Conservation (phyloP, 306 rosid genomes). For the Carpinus fangiana region DNA sequence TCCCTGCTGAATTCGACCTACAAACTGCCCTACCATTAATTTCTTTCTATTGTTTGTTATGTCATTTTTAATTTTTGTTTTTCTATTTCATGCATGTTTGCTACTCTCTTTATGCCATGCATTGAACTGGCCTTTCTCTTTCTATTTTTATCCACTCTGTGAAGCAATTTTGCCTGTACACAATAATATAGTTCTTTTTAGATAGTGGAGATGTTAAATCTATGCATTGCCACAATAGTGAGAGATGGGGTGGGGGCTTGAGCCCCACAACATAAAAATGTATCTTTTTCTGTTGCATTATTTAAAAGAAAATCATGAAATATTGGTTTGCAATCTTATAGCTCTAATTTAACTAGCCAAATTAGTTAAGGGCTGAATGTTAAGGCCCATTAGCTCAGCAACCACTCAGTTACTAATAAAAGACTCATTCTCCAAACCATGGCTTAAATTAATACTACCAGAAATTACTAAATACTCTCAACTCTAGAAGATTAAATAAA, state of each 20-base stretch:
- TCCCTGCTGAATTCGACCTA: not conserved
- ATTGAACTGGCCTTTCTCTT: not conserved
- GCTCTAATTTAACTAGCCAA: too few relatives aligned
- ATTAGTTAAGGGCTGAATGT: too few relatives aligned
- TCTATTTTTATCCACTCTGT: not conserved
- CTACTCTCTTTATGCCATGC: not conserved
- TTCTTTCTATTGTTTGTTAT: not conserved
- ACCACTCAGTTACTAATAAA: too few relatives aligned
- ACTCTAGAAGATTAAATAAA: not conserved
- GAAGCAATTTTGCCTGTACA: not conserved
- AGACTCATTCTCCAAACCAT: too few relatives aligned
- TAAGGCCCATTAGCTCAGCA: too few relatives aligned
- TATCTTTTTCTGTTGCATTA: not conserved
- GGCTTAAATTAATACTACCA: too few relatives aligned
- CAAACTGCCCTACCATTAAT: not conserved
- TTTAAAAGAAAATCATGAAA: too few relatives aligned
- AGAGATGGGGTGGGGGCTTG: not conserved
- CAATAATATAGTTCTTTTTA: not conserved
- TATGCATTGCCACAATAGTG: not conserved
- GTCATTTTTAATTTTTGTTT: not conserved
- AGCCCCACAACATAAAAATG: not conserved
- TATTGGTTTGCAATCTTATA: not conserved
- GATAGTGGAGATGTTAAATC: not conserved
- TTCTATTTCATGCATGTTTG: not conserved
- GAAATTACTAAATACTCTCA: too few relatives aligned